Base-by-base conservation (phyloP, 2,329 filamentous ascomycete species). In the Fusarium temperatum region DNA sequence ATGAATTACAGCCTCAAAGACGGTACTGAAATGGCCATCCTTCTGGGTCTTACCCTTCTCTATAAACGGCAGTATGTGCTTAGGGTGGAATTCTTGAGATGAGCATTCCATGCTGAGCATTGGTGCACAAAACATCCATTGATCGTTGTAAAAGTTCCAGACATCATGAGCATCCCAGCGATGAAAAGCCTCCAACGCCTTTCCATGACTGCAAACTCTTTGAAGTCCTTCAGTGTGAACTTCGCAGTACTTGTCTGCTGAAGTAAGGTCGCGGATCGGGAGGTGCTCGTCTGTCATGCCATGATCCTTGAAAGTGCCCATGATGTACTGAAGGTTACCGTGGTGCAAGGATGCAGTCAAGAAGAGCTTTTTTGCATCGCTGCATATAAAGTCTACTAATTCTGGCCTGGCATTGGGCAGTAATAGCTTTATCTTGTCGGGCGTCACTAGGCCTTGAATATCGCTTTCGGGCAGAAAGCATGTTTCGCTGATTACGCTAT, bases 1-100 rank as follows among this genome's bases (percentile, higher is more conserved):
- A 22, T 64, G 72, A 39, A 74, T 55, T 18, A 26, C 54, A 6
- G 56, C 72, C 20, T 70, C 51, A 5, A 35, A 36, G 3, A 74
- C 72, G 0, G 30, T 62, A 35, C 72, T 73, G 32, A 74, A 74
- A n/a, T 74, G 60, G 17, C 72, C 71, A 9, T 48, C 67, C 24
- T 58, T 68, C 1, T 41, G 47, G 32, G 38, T 24, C 0, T 18
- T n/a, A 2, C 53, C 41, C 14, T 57, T 48, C 1, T 28, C 35
- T 9, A 59, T 63, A 30, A 71, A 65, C 5, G 72, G 72, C 0
- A 74, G 38, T 3, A 58, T 48, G 24, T 42, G 59, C 4, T 30
- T 58, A 3, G 55, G 17, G 5, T 67, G 47, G 6, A 73, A 30
- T 7, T 35, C 20, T 20, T 63, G 45, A 9, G 17, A 42, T 3